Conservation (phyloP, 2,329 filamentous ascomycete genomes). For the Aspergillus felis region DNA sequence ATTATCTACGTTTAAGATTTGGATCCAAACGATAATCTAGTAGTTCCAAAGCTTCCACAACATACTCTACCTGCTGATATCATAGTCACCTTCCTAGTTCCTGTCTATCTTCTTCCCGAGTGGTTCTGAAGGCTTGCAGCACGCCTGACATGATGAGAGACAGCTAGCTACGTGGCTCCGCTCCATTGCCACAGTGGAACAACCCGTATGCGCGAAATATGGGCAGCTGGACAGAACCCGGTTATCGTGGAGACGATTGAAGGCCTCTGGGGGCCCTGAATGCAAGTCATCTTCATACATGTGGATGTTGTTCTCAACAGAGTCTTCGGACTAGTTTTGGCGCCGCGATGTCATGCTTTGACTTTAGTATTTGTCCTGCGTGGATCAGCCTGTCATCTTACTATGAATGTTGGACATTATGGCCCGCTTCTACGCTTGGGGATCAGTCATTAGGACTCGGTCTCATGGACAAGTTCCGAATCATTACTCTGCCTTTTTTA, state of each 20-base stretch:
- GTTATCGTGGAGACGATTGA: neutral
- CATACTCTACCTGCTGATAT: neutral
- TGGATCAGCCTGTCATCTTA: neutral
- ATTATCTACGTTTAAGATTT: neutral
- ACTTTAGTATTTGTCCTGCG: neutral
- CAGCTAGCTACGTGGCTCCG: conserved; percentile 19
- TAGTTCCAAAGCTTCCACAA: neutral
- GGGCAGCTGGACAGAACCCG: conserved; percentile 18
- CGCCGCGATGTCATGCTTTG: neutral
- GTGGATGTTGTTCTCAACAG: neutral
- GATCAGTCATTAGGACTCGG: neutral
- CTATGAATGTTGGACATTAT: neutral
- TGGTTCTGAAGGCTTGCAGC: conserved; percentile 10
- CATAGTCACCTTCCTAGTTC: neutral
- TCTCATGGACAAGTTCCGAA: neutral
- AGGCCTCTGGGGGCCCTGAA: neutral
- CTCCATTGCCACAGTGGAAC: conserved; percentile 17
- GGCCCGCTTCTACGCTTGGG: neutral
- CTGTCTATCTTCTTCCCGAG: neutral
- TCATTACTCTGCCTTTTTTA: neutral
- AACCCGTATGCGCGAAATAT: conserved; percentile 16
- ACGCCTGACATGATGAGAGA: conserved; percentile 12
- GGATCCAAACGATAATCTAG: neutral
- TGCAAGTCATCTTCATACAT: neutral
- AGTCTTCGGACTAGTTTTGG: neutral